phyloP scores from a whole-genome alignment of 1,284 basidiomycete genomes.

The Afroboletus lepidellus region DNA sequence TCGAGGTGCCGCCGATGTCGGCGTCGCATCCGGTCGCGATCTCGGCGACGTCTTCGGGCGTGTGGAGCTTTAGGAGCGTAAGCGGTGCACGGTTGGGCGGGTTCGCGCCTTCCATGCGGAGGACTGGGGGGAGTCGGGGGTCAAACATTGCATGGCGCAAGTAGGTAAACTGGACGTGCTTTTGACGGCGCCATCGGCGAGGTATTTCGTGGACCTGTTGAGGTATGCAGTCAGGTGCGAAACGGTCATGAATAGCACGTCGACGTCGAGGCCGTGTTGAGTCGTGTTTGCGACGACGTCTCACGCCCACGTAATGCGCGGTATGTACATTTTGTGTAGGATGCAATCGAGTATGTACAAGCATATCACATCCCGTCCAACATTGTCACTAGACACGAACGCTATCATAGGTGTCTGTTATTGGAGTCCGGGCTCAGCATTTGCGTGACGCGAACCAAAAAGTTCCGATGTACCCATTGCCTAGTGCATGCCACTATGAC shows the following conservation, averaged over 20 bases:
- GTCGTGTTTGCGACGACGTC: neutral
- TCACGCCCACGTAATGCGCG: neutral
- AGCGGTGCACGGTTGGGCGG: conserved; percentile 55
- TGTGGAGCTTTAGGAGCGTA: conserved; percentile 63
- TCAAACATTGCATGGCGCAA: conserved; percentile 11
- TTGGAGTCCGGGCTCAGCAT: neutral
- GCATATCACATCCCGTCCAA: neutral
- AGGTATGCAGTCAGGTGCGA: conserved; percentile 39
- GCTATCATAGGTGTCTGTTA: neutral
- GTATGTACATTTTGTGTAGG: too few species aligned
- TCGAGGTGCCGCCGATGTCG: conserved; percentile 85
- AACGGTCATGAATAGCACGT: conserved; percentile 27
- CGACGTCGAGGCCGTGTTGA: conserved; percentile 1
- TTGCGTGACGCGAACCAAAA: conserved; percentile 5
- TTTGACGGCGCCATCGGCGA: conserved; percentile 36
- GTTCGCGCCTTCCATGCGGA: conserved; percentile 73
- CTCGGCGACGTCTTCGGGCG: conserved; percentile 52
- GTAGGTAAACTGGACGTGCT: conserved; percentile 26
- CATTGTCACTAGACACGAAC: conserved; percentile 3
- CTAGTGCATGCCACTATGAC: too few species aligned
- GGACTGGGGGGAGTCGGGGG: conserved; percentile 41
- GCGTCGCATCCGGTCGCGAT: conserved; percentile 78
- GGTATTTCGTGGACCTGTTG: conserved; percentile 33
- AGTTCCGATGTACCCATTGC: neutral
- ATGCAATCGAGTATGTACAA: neutral